Conservation (phyloP, 257 asterid genomes). For the Solanum commersonii region DNA sequence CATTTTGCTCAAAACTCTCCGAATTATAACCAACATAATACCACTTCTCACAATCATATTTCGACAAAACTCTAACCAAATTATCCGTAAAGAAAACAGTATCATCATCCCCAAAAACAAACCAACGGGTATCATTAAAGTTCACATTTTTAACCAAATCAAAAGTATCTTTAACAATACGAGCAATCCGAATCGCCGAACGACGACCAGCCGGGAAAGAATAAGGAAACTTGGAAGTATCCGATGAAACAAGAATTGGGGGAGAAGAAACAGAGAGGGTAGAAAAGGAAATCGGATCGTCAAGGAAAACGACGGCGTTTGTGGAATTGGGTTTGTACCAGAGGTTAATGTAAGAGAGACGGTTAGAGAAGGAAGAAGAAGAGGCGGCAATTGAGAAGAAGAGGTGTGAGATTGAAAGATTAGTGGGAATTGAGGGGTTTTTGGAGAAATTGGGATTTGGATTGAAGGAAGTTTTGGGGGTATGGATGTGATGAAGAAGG, state of each 20-base stretch:
- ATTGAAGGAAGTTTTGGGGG: slow-evolving; percentile 5
- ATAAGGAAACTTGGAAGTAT: slow-evolving; percentile 26
- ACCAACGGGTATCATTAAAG: slow-evolving; percentile 45
- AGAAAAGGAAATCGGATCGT: slow-evolving; percentile 15
- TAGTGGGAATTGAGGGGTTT: not conserved
- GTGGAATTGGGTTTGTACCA: slow-evolving; percentile 60
- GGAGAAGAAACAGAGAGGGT: slow-evolving; percentile 24
- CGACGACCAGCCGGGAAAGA: slow-evolving; percentile 25
- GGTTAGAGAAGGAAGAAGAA: slow-evolving; percentile 44
- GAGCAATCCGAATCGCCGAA: slow-evolving; percentile 63
- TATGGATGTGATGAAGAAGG: slow-evolving; percentile 29
- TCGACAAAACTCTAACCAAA: slow-evolving; percentile 48
- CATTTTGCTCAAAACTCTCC: slow-evolving; percentile 71
- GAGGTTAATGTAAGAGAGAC: slow-evolving; percentile 45
- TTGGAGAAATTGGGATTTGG: slow-evolving; percentile 12
- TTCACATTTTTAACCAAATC: slow-evolving; percentile 11
- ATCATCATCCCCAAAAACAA: slow-evolving; percentile 73
- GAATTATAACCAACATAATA: slow-evolving; percentile 51
- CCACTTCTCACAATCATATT: slow-evolving; percentile 51
- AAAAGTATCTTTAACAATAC: slow-evolving; percentile 46
- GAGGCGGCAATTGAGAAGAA: slow-evolving; percentile 62
- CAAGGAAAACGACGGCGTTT: slow-evolving; percentile 53
- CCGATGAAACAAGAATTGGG: slow-evolving; percentile 34
- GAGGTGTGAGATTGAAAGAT: slow-evolving; percentile 28
- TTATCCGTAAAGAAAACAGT: slow-evolving; percentile 51